Conservation (phyloP, 2,329 filamentous ascomycete genomes). For the Lachnellula occidentalis region DNA sequence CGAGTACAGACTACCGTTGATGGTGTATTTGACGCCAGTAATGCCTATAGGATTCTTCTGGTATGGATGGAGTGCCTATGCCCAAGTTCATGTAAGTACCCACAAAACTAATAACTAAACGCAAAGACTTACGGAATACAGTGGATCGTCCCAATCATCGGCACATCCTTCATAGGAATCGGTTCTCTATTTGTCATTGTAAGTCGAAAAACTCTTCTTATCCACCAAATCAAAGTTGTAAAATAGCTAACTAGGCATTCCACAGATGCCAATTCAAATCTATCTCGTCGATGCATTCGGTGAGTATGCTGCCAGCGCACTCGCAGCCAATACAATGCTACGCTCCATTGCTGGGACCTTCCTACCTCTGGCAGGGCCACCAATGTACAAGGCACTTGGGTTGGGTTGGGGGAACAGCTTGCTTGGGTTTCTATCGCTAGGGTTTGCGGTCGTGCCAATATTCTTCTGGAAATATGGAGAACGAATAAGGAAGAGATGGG, state of each 20-base stretch:
- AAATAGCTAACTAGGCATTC: neutral
- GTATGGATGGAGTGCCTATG: slow-evolving; percentile 40
- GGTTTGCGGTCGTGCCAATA: slow-evolving; percentile 8
- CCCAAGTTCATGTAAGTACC: slow-evolving; percentile 18
- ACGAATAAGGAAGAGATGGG: slow-evolving; percentile 28
- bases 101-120: neutral
- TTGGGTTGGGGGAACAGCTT: slow-evolving; percentile 30
- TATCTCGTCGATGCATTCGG: slow-evolving; percentile 33
- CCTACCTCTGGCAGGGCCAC: slow-evolving; percentile 24
- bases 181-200: slow-evolving; percentile 5
- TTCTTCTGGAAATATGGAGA: slow-evolving; percentile 10
- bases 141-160: slow-evolving; percentile 41
- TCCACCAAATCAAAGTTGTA: neutral
- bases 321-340: slow-evolving; percentile 32
- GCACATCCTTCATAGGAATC: slow-evolving; percentile 36
- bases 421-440: slow-evolving; percentile 30
- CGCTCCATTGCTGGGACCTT: slow-evolving; percentile 25
- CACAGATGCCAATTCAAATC: slow-evolving; percentile 32
- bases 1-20: slow-evolving; percentile 37
- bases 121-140: neutral
- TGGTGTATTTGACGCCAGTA: slow-evolving; percentile 35
- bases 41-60: slow-evolving; percentile 39
- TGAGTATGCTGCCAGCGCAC: slow-evolving; percentile 30
- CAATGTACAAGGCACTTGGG: slow-evolving; percentile 28
- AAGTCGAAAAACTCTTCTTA: neutral